Evolutionary conservation across 2,329 filamentous ascomycete species (phyloP), one percentile per base, ranked within the genome.

Genomic region (Drechslerella coelobrocha): DNA sequence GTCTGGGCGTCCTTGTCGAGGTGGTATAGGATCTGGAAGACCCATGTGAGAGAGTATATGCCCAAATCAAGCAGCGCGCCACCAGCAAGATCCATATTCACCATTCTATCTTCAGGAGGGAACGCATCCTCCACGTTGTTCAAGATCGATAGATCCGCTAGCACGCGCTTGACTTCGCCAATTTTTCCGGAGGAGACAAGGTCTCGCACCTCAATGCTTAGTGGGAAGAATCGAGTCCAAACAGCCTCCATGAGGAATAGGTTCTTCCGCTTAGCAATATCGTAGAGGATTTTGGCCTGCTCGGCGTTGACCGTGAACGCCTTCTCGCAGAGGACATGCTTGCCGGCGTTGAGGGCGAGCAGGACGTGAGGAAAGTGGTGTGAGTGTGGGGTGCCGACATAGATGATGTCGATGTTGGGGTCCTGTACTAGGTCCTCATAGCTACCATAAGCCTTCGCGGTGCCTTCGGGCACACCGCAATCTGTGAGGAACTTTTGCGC

Each of bases 311-410:
- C 89, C 0, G 91, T 95, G 76, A 96, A 88, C 0, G 92, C 86
- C 83, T 96, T 96, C 80, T 96, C 92, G 79, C 91, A 96, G 31
- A 96, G 84, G 27, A 96, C 91, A 76, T 93, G 84, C 83, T 96
- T 96, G 76, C 90, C 89, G 6, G 89, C 89, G 74, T 90, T 85
- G 39, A 96, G 83, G 45, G 88, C 89, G n/a, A 95, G 84, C 85
- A 92, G 90, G 73, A 86, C 85, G 80, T 96, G 93, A 79, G 95
- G 91, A 81, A 92, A 96, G 81, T 96, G 92, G 79, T 96, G 92
- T 75, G 89, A 92, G 81, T 96, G 92, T 14, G 92, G 92, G 2
- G 92, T 96, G 23, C 91, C 91, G 61, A 96, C 86, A 79, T 96
- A 96, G 80, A 96, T 81, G 75, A 95, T 90, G 78, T 96, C 90